Evolutionary conservation across 1,139 yeast genomes (phyloP).

Genomic region (Zygoascus sp.): DNA sequence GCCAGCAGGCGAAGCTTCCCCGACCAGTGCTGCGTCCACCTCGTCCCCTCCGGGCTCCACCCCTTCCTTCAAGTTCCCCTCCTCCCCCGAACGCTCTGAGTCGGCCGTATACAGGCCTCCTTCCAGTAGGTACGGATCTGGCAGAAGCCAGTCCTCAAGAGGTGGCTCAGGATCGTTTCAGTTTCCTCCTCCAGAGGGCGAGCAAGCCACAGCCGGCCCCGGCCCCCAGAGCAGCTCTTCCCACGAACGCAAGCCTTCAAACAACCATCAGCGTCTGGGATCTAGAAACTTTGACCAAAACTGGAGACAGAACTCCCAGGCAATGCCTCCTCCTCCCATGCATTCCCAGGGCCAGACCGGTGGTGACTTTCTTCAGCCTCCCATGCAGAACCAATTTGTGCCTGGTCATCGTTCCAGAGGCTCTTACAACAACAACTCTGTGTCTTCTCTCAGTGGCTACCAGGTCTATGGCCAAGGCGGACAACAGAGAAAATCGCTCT

Average conservation of each 20-base stretch:
- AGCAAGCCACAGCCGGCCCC: too few relatives aligned
- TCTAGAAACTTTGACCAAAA: constrained; percentile 50
- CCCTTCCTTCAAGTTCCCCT: constrained; percentile 48
- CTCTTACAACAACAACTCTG: constrained; percentile 65
- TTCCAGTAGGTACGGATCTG: constrained; percentile 2
- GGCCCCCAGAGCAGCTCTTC: too few relatives aligned
- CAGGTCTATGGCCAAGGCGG: constrained; percentile 31
- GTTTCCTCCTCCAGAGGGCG: constrained; percentile 40
- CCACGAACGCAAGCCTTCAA: constrained; percentile 16
- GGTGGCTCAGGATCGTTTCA: constrained; percentile 29
- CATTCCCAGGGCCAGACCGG: constrained; percentile 13
- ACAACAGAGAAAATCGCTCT: constrained; percentile 68
- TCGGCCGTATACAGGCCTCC: constrained; percentile 12
- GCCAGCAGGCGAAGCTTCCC: background rate
- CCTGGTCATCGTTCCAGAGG: constrained; percentile 79
- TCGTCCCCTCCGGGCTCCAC: constrained; percentile 6
- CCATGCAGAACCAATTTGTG: constrained; percentile 51
- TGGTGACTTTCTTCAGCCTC: constrained; percentile 25
- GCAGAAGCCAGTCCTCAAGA: too few relatives aligned
- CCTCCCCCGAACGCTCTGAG: constrained; percentile 38
- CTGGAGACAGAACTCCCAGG: constrained; percentile 33
- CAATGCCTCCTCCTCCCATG: constrained; percentile 23
- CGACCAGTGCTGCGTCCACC: background rate
- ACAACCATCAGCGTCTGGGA: constrained; percentile 41
- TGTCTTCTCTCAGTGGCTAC: constrained; percentile 48